Conservation (phyloP, 2,329 filamentous ascomycete genomes). For the Alternaria infectoria region DNA sequence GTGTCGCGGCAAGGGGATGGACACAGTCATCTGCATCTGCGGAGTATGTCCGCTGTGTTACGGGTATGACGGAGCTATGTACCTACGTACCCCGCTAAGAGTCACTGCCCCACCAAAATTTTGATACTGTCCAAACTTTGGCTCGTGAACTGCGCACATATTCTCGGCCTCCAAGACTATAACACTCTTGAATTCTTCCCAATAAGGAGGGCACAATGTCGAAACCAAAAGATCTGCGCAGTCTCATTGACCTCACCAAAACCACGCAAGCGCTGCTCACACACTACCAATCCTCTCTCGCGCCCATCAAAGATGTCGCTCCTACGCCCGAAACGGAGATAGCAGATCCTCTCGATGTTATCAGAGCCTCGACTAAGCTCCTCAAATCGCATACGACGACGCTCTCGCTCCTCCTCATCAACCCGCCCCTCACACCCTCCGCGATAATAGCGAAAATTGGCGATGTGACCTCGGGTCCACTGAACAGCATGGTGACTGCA, state of each 20-base stretch:
- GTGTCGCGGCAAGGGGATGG: no score
- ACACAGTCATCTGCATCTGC: background rate
- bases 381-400: constrained; percentile 87
- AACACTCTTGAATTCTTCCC: no score
- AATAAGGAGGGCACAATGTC: constrained; percentile 14
- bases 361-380: constrained; percentile 73
- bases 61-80: background rate
- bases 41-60: background rate
- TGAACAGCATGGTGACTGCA: constrained; percentile 74
- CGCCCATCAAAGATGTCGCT: constrained; percentile 17
- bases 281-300: constrained; percentile 46
- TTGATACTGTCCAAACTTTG: background rate
- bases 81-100: background rate
- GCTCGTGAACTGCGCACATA: background rate
- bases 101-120: constrained; percentile 16
- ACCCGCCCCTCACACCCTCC: constrained; percentile 81
- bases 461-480: constrained; percentile 73
- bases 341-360: constrained; percentile 65
- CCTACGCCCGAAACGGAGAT: constrained; percentile 25
- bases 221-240: constrained; percentile 33
- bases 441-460: constrained; percentile 74
- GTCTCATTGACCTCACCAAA: constrained; percentile 44
- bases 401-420: constrained; percentile 83
- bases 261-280: constrained; percentile 45
- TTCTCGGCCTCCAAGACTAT: no score